Base-by-base conservation (phyloP, 1,284 basidiomycete species). In the Peniophora sp. region DNA sequence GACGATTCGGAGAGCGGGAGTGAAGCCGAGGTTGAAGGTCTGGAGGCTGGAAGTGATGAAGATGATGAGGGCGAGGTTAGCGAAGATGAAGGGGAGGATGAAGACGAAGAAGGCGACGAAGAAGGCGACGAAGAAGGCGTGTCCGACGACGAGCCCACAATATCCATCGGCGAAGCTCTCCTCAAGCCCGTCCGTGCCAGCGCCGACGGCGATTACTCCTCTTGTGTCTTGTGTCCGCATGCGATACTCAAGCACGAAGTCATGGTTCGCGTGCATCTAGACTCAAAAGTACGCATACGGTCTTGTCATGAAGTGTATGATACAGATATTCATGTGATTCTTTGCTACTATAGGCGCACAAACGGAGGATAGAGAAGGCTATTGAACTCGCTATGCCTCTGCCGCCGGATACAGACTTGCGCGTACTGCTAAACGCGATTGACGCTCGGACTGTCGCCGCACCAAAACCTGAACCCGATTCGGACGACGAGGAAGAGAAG, bases 151-250 rank as follows among this genome's bases (percentile, higher is more conserved):
- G 55, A 57, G 11, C 71, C 78, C 12, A 68, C 70, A 3, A 74
- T 89, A 57, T 73, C 80, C 2, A 70, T 91, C 45, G 62, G 70
- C 45, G 76, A 84, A 58, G 86, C 80, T 11, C 69, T 87, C 35
- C 65, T 65, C 11, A 71, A 85, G 52, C 85, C 90, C 0, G 63
- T 91, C 38, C 88, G 85, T 63, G 61, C 75, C 55, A 64, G 83
- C 25, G 77, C 78, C 2, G 54, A 76, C 10, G 70, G 81, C 48
- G 74, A 75, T 19, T 59, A 77, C 25, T 73, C 74, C 56, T 74
- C 71, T 24, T 92, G 90, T 61, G 73, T 87, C 3, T 62, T 87
- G 9, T 93, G 90, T 65, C 89, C 85, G 3, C 82, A 82, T 32
- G 91, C 87, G 62, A 59, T 76, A 17, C 70, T 93, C 49, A 91